These are phyloP conservation scores for Yarrowia yakushimensis DNA, from an alignment of 805 yeast genomes.

Conservation along the genomic window DNA sequence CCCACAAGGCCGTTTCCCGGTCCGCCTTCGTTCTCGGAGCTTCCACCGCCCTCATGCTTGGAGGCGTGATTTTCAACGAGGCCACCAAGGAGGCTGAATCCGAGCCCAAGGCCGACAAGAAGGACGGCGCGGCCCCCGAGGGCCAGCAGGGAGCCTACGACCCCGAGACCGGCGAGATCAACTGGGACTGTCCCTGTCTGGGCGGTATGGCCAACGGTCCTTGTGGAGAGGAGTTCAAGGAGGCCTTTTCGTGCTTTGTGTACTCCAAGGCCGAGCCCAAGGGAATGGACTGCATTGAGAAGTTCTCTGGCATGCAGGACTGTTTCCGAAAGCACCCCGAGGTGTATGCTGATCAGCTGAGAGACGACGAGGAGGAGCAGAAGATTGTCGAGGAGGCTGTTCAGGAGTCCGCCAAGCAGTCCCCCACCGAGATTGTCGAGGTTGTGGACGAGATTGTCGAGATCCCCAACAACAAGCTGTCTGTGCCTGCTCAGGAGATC, in stretches of 20 bases:
- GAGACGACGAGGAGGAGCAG: constrained; percentile 56
- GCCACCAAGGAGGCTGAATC: constrained; percentile 13
- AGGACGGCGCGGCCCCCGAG: constrained; percentile 17
- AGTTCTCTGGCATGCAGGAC: constrained; percentile 86
- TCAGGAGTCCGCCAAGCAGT: constrained; percentile 1
- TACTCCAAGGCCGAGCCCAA: constrained; percentile 93
- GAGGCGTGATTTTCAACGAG: constrained; percentile 24
- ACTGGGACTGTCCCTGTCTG: constrained; percentile 99
- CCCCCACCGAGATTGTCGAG: background rate
- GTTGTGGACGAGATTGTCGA: constrained; percentile 17
- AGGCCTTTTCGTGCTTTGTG: constrained; percentile 91
- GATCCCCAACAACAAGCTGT: constrained; percentile 3
- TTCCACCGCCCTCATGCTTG: constrained; percentile 8
- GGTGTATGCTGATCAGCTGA: constrained; percentile 84
- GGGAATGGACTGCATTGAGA: constrained; percentile 91
- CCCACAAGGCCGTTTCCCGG: constrained; percentile 1
- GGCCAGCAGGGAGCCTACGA: constrained; percentile 64
- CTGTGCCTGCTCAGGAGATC: constrained; percentile 1
- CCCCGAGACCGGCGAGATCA: constrained; percentile 97
- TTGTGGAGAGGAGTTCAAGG: constrained; percentile 93
- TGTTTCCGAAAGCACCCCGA: constrained; percentile 94
- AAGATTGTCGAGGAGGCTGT: constrained; percentile 27
- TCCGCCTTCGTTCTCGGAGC: constrained; percentile 9
- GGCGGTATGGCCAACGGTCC: constrained; percentile 99
- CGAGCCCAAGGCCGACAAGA: constrained; percentile 6